Evolutionary conservation across 257 asterid genomes (phyloP).

Genomic region (Solanum chaucha): DNA sequence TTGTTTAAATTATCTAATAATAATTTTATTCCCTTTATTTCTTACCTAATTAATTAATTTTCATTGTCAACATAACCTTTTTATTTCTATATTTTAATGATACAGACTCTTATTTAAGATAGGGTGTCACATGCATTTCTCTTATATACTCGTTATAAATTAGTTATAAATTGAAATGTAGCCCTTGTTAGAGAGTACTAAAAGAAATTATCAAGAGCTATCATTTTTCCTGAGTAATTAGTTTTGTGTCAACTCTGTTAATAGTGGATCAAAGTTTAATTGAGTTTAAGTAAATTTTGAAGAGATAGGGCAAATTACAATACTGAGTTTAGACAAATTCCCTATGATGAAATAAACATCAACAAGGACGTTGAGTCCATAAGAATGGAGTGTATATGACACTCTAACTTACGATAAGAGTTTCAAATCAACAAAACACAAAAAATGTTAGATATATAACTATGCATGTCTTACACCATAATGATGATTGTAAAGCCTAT

Average conservation of each 20-base stretch:
- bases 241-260: background rate
- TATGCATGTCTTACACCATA: background rate
- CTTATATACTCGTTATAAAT: background rate
- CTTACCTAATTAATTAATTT: background rate
- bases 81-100: too few relatives aligned
- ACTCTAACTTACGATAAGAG: background rate
- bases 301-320: too few relatives aligned
- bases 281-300: too few relatives aligned
- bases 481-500: fast-evolving
- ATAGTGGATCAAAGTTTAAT: background rate
- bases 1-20: background rate
- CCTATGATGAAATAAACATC: background rate
- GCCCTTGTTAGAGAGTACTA: too few relatives aligned
- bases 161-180: too few relatives aligned
- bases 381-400: too few relatives aligned
- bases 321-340: background rate
- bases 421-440: too few relatives aligned
- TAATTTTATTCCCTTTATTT: background rate
- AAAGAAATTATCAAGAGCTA: too few relatives aligned
- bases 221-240: too few relatives aligned
- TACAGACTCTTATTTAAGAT: background rate
- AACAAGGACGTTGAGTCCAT: background rate
- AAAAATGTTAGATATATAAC: too few relatives aligned
- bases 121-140: background rate
- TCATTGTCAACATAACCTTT: too few relatives aligned